phyloP scores from a whole-genome alignment of 176 grass and related monocot genomes.

The Canna indica region DNA sequence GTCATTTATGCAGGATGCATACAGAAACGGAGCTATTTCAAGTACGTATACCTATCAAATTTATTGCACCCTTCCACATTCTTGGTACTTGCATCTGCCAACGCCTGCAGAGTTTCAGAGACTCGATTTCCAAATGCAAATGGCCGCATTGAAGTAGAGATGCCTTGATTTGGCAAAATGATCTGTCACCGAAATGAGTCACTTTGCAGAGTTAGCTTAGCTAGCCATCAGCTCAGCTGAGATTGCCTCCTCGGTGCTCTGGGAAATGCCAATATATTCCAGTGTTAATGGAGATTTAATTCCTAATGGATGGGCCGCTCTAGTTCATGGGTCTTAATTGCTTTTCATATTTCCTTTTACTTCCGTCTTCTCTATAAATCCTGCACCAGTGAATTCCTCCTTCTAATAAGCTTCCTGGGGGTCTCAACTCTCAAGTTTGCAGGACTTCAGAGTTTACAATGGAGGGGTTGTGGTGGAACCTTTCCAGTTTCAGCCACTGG shows the following conservation, averaged over 20 bases:
- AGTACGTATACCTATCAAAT: background rate
- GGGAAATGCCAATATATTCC: too few relatives aligned
- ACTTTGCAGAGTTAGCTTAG: background rate
- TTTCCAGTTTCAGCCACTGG: background rate
- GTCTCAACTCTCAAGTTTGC: background rate
- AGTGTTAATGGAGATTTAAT: too few relatives aligned
- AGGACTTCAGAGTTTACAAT: background rate
- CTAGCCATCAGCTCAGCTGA: too few relatives aligned
- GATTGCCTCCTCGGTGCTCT: background rate
- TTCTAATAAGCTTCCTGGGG: background rate
- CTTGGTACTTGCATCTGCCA: conserved; percentile 5
- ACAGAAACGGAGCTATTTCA: background rate
- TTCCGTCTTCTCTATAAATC: background rate
- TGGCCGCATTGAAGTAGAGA: background rate
- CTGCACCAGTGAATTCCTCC: background rate
- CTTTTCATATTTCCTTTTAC: background rate
- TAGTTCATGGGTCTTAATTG: background rate
- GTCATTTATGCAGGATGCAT: background rate
- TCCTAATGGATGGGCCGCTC: background rate
- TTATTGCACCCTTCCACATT: background rate
- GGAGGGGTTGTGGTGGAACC: background rate
- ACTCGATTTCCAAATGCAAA: background rate
- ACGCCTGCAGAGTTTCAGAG: background rate
- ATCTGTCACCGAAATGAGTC: background rate
- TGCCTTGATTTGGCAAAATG: background rate